Conservation (phyloP, 139 green algal genomes). For the Micromonas commoda region DNA sequence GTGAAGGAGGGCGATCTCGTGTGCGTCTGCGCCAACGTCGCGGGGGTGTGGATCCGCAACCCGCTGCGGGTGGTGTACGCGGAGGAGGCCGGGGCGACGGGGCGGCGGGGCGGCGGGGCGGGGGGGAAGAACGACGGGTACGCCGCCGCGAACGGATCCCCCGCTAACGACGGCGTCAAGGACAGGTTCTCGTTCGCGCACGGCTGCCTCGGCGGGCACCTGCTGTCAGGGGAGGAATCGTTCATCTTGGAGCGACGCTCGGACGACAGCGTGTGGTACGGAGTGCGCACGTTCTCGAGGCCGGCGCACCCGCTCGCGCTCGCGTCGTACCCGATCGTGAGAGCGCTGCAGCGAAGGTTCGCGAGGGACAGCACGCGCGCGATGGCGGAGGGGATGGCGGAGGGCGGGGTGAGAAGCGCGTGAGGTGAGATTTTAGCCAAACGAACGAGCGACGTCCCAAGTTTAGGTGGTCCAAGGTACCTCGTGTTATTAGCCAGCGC, state of each 20-base stretch:
- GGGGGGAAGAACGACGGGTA: not conserved
- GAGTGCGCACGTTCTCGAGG: not conserved
- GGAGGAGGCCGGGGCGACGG: not conserved
- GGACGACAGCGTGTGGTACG: constrained; percentile 16
- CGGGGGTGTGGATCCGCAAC: constrained; percentile 14
- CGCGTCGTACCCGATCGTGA: constrained; percentile 11
- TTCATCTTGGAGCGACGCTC: constrained; percentile 18
- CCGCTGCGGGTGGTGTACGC: constrained; percentile 17
- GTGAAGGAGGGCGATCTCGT: not conserved
- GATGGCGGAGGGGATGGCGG: not conserved
- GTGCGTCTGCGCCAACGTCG: not conserved
- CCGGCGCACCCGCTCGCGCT: not conserved
- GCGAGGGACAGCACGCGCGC: not conserved
- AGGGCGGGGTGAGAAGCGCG: not conserved
- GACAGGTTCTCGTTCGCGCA: constrained; percentile 23
- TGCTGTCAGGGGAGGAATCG: constrained; percentile 23
- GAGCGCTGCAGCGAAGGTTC: constrained; percentile 23
- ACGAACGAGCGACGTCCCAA: not conserved
- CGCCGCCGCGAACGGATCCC: too few relatives aligned
- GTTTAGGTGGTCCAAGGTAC: too few relatives aligned
- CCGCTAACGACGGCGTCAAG: not conserved
- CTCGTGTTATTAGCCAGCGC: too few relatives aligned
- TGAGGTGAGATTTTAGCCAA: not conserved
- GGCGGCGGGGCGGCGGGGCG: not conserved
- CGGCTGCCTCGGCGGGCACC: constrained; percentile 13